Base-by-base conservation (phyloP, 768 basidiomycete species). In the Rhizopogon vinicolor region DNA sequence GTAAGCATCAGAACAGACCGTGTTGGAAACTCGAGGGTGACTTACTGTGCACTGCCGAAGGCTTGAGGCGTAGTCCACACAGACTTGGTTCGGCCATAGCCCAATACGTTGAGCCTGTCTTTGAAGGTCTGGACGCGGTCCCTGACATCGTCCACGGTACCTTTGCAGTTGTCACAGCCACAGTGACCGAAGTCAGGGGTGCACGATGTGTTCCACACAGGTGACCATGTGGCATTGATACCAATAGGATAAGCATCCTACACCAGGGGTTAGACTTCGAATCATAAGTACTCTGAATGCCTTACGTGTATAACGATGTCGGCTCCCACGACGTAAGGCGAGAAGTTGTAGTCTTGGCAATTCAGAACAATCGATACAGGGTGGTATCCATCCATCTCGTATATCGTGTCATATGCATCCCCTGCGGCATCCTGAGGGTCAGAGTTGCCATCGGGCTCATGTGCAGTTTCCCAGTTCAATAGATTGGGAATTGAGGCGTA, bases 61-160 rank as follows among this genome's bases (percentile, higher is more conserved):
- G 81, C 88, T 66, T 92, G 89, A 7, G 89, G 87, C 0, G 86
- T 86, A 3, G 83, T 81, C 91, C 90, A 93, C 0, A 90, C 77
- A 3, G 84, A 78, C 64, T 87, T 85, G 7, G 76, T 79, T 9
- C 81, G 72, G 57, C 83, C 82, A 78, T 84, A 85, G 0, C 86
- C 86, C 51, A 86, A 78, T 49, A 80, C 72, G 55, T 80, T 75
- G 3, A 86, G 68, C 31, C 88, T 75, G 44, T 83, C 69, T 50
- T 72, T 74, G 70, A 81, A 91, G 39, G 84, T 76, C 54, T 89
- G 86, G 73, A 91, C 79, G 22, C 89, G 75, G 0, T 71, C 71
- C 14, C 78, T 78, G 63, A 91, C 82, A 60, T 91, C 89, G 51
- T 80, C 75, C 51, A 89, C 80, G 18, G 55, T 64, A 1, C 87